A percentile compares a stretch with the other conserved stretches of the same genome.
Evolutionary conservation across 2,329 filamentous ascomycete species (phyloP).

Genomic region (Hymenoscyphus occultus): DNA sequence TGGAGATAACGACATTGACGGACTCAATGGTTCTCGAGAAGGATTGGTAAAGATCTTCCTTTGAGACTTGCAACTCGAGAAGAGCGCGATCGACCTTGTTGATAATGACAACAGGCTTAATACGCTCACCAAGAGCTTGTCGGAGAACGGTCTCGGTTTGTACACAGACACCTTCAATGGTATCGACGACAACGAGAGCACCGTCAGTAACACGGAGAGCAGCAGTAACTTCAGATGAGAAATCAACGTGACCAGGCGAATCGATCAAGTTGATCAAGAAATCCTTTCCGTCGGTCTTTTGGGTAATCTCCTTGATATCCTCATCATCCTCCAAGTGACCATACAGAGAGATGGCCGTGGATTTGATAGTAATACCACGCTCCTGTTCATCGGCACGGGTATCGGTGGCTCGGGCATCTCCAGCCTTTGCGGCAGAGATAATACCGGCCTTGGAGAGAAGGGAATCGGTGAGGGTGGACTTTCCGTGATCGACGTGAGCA

Average conservation of each 20-base stretch:
- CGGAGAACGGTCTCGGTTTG: slow-evolving; percentile 99
- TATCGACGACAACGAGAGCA: slow-evolving; percentile 99
- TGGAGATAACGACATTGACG: slow-evolving; percentile 99
- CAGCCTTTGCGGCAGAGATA: slow-evolving; percentile 96
- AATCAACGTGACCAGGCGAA: slow-evolving; percentile 99
- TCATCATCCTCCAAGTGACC: slow-evolving; percentile 76
- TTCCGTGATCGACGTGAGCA: slow-evolving; percentile 99
- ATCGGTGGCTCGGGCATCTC: slow-evolving; percentile 93
- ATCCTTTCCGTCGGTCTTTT: slow-evolving; percentile 84
- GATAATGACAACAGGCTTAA: slow-evolving; percentile 99
- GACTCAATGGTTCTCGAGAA: slow-evolving; percentile 99
- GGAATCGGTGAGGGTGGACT: slow-evolving; percentile 99
- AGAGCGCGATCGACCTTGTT: slow-evolving; percentile 99
- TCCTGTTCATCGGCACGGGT: slow-evolving; percentile 98
- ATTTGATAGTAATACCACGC: slow-evolving; percentile 99
- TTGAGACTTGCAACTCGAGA: slow-evolving; percentile 95
- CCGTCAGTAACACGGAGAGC: slow-evolving; percentile 99
- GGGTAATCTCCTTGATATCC: slow-evolving; percentile 85
- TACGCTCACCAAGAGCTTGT: slow-evolving; percentile 98
- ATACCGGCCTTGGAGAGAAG: slow-evolving; percentile 99
- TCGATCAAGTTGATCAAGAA: slow-evolving; percentile 99
- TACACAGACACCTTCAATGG: slow-evolving; percentile 99
- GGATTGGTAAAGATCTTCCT: slow-evolving; percentile 99
- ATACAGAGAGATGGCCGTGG: slow-evolving; percentile 98
- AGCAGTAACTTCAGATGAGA: slow-evolving; percentile 99